Percentiles rank a stretch among this genome's conserved stretches.
phyloP scores from a whole-genome alignment of 208 protist species.

The Acanthamoeba sp. region DNA sequence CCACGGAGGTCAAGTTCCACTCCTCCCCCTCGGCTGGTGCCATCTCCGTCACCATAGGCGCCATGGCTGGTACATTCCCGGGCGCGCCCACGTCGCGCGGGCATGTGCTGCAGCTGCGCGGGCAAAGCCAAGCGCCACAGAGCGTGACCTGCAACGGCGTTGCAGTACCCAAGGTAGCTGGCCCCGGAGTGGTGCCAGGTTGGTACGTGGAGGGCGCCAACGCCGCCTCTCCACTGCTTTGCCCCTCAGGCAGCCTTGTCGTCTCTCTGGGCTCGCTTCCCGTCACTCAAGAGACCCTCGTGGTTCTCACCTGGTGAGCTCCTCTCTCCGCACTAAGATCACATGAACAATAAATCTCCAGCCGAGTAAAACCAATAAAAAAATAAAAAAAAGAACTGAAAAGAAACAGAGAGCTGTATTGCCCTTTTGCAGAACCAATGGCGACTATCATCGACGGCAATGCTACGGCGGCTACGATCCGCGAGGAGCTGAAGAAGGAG shows the following conservation, averaged over 20 bases:
- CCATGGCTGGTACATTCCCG: background rate
- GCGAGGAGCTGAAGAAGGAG: constrained; percentile 78
- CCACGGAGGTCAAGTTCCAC: background rate
- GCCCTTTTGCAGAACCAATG: background rate
- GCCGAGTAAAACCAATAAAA: background rate
- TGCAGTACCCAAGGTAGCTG: background rate
- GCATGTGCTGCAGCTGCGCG: constrained; percentile 6
- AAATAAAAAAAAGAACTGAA: background rate
- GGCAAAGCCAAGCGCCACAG: background rate
- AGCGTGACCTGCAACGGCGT: constrained; percentile 7
- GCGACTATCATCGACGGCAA: constrained; percentile 85
- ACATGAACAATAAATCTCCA: no score
- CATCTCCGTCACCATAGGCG: background rate
- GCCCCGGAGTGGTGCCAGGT: background rate
- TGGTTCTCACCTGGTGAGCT: background rate
- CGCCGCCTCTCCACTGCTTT: background rate
- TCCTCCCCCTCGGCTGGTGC: background rate
- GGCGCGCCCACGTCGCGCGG: background rate
- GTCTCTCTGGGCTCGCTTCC: background rate
- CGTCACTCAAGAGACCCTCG: background rate
- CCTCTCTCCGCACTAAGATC: no score
- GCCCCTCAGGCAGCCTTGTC: background rate
- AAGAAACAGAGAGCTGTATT: background rate
- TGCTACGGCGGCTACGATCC: constrained; percentile 79
- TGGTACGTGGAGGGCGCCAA: background rate